Conservation (phyloP, 768 basidiomycete species). For the Suillus plorans region DNA sequence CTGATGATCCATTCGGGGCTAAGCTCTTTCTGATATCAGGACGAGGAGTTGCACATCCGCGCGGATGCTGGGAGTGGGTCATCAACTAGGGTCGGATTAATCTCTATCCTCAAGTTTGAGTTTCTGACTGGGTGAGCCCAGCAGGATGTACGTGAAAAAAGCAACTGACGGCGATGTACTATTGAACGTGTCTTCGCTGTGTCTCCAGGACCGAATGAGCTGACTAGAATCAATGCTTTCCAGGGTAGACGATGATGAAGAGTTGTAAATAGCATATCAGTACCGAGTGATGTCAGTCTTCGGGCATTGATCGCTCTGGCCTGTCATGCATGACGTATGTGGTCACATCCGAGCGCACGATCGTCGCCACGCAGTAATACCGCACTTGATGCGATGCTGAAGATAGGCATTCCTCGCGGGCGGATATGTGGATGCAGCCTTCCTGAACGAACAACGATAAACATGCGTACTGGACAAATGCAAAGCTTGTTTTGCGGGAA, state of each 20-base stretch:
- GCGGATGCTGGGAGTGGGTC: background rate
- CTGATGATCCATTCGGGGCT: constrained; percentile 70
- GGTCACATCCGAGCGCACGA: too few species aligned
- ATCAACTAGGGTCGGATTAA: background rate
- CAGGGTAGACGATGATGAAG: background rate
- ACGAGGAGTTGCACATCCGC: background rate
- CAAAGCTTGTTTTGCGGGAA: background rate
- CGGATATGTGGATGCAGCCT: background rate
- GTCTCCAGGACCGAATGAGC: background rate
- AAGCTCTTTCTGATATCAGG: background rate
- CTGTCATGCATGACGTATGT: background rate
- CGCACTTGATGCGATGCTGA: background rate
- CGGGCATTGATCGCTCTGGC: background rate
- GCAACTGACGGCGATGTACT: background rate
- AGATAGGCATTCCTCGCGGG: background rate
- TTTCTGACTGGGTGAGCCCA: background rate
- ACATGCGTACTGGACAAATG: background rate
- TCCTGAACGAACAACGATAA: background rate
- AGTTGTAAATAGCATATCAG: background rate
- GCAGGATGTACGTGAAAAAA: background rate
- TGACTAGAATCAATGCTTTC: background rate
- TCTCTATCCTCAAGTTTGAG: background rate
- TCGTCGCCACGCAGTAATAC: background rate
- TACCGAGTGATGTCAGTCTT: background rate
- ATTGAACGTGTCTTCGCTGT: background rate